phyloP scores from a whole-genome alignment of 768 basidiomycete genomes.

The Phaffia australis region DNA sequence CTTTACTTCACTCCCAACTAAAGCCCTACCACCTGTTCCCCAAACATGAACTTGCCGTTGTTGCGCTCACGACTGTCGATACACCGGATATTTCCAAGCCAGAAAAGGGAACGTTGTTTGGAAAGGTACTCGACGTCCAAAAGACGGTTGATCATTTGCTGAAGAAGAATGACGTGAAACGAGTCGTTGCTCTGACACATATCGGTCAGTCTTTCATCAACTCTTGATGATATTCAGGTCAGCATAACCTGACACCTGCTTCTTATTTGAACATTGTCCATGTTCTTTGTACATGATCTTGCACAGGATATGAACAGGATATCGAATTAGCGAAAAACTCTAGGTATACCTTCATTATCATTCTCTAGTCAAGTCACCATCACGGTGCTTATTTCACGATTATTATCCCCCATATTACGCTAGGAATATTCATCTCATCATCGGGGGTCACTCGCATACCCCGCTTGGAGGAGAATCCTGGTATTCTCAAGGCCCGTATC shows the following conservation, averaged over 20 bases:
- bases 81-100: conserved; percentile 42
- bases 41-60: conserved; percentile 41
- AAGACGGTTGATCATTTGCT: conserved; percentile 39
- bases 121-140: conserved; percentile 39
- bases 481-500: conserved; percentile 42
- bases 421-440: conserved; percentile 39
- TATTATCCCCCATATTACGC: background rate
- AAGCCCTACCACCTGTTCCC: conserved; percentile 42
- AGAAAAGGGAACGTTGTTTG: conserved; percentile 37
- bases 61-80: conserved; percentile 43
- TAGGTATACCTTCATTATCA: background rate
- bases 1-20: conserved; percentile 33
- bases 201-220: conserved; percentile 33
- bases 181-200: conserved; percentile 45
- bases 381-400: conserved; percentile 2
- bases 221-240: background rate
- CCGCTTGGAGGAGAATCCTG: conserved; percentile 41
- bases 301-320: conserved; percentile 40
- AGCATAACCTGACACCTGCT: background rate
- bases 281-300: background rate
- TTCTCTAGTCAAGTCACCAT: background rate
- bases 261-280: background rate
- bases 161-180: conserved; percentile 37
- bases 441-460: conserved; percentile 42
- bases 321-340: conserved; percentile 42